Evolutionary conservation across 352 stramenopile species (phyloP), one percentile per base, ranked within the genome.

Genomic region (Phytophthora colocasiae): DNA sequence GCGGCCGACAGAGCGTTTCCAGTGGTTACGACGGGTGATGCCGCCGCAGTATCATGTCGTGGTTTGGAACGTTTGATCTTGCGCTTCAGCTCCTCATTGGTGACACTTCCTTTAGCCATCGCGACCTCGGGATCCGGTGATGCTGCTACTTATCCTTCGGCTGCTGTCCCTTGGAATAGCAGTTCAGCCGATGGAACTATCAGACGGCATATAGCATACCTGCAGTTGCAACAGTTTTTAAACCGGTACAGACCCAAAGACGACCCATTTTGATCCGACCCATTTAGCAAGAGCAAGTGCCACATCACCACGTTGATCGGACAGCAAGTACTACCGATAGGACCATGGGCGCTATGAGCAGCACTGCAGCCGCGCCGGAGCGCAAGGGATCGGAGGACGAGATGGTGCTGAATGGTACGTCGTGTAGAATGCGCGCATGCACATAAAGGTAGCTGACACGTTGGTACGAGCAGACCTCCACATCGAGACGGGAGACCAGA

Each of bases 401-500:
- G 29, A 78, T 91, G 49, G 76, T 89, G 29, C 63, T 91, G 31
- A 93, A 93, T 47, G 81, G 85, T 91, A 47, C 63, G 78, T 69
- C 32, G 1, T 31, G 24, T 15, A 8, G 9, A 24, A 32, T 14
- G 31, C 9, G 2, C 31, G 9, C 0, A 36, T 36, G 31, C 8
- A 11, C 8, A 11, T 14, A 36, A 14, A 34, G 10, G 29, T 11
- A 34, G 31, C 47, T 69, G n/a, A 66, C 43, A 41, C 36, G 14
- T 39, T 32, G 24, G 55, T 32, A 31, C 19, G 32, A 31, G 36
- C 47, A 79, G 74, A 82, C 44, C 47, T 78, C 9, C 70, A 93
- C 72, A 86, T 95, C 40, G 87, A 96, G 67, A 90, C 83, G 36
- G 86, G 85, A 8, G 88, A 96, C 73, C 87, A 95, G 58, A 91